Percentiles rank a stretch among this genome's conserved stretches.
Conservation (phyloP, 257 asterid genomes). For the Nicotiana sylvestris region DNA sequence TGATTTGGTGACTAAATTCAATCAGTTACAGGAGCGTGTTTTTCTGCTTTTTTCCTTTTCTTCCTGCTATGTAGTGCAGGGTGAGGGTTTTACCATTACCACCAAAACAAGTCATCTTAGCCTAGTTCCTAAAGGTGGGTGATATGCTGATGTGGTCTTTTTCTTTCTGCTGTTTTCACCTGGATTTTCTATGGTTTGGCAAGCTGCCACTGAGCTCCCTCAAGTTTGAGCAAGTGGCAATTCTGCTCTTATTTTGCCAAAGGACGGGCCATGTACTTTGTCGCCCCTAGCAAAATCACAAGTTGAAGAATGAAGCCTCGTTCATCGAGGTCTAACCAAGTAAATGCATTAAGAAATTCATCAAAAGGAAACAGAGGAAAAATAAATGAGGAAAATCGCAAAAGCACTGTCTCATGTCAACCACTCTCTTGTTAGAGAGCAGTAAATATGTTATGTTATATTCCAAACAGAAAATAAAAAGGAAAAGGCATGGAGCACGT, state of each 20-base stretch:
- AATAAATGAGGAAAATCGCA: background rate
- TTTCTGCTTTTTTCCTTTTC: background rate
- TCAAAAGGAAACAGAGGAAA: background rate
- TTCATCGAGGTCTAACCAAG: background rate
- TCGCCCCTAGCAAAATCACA: background rate
- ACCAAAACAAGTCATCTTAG: background rate
- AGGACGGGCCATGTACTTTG: background rate
- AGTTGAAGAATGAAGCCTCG: background rate
- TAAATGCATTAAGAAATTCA: background rate
- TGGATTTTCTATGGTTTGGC: background rate
- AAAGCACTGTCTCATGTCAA: background rate
- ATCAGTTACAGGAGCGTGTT: background rate
- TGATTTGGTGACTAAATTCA: background rate
- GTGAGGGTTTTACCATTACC: background rate
- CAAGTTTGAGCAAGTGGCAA: slow-evolving; percentile 1
- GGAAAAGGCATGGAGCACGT: background rate
- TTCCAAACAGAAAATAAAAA: background rate
- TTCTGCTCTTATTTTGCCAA: background rate
- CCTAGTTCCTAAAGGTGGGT: background rate
- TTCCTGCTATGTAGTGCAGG: background rate
- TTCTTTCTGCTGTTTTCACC: background rate
- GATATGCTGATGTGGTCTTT: background rate
- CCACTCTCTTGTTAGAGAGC: background rate
- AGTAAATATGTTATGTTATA: background rate
- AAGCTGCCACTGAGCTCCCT: background rate